phyloP scores from a whole-genome alignment of 768 basidiomycete genomes.

The Kwoniella dendrophila region DNA sequence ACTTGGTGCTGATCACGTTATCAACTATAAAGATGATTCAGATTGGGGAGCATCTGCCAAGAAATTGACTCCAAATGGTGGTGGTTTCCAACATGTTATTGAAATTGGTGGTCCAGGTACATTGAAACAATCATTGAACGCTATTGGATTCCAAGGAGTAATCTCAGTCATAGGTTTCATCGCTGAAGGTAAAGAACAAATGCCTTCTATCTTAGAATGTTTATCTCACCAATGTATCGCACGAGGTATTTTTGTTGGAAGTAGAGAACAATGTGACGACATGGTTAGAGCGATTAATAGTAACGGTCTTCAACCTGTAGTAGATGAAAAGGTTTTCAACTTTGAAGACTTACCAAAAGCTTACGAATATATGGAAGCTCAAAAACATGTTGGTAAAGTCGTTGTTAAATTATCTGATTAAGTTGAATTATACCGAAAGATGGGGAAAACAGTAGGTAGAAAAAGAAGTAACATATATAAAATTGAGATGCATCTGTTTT shows the following conservation, averaged over 20 bases:
- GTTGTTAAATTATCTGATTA: conserved; percentile 55
- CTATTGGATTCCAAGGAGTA: conserved; percentile 26
- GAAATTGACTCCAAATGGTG: conserved; percentile 21
- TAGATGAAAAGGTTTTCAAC: conserved; percentile 63
- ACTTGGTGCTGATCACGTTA: conserved; percentile 33
- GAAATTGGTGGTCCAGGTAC: conserved; percentile 36
- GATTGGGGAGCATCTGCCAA: conserved; percentile 27
- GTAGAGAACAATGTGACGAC: conserved; percentile 15
- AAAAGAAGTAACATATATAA: background rate
- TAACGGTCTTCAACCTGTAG: conserved; percentile 25
- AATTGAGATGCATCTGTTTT: too few relatives aligned
- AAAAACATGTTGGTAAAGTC: conserved; percentile 66
- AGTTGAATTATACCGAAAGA: too few relatives aligned
- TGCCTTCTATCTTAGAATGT: conserved; percentile 14
- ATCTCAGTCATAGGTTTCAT: conserved; percentile 32
- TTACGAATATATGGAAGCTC: conserved; percentile 62
- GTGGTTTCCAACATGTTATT: conserved; percentile 35
- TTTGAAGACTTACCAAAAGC: conserved; percentile 63
- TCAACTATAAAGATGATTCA: conserved; percentile 30
- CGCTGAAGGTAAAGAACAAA: conserved; percentile 9
- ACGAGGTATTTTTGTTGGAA: conserved; percentile 23
- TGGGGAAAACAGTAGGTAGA: background rate
- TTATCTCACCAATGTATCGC: conserved; percentile 16
- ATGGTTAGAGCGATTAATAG: conserved; percentile 21
- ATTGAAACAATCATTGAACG: conserved; percentile 27